phyloP scores from a whole-genome alignment of 1,284 basidiomycete genomes.

The Marasmius oreades region DNA sequence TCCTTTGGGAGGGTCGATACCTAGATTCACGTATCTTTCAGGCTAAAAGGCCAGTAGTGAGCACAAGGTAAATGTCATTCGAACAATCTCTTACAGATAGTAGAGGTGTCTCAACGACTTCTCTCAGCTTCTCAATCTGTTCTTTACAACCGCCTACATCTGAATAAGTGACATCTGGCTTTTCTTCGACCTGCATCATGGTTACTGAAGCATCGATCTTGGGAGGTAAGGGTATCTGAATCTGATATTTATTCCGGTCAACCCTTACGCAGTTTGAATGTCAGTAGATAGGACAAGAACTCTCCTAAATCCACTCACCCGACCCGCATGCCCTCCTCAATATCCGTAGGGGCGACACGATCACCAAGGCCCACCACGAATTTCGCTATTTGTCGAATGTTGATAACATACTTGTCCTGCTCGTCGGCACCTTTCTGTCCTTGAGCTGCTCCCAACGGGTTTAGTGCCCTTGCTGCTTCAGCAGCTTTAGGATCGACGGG shows the following conservation, averaged over 20 bases:
- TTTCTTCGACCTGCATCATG: constrained; percentile 99
- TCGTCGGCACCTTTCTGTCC: constrained; percentile 92
- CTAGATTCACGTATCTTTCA: constrained; percentile 95
- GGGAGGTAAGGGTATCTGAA: constrained; percentile 99
- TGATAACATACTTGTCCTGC: constrained; percentile 99
- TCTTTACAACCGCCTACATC: constrained; percentile 99
- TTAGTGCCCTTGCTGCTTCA: constrained; percentile 69
- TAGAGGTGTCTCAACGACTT: constrained; percentile 98
- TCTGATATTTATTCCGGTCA: constrained; percentile 96
- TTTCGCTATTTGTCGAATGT: constrained; percentile 99
- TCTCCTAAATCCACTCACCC: constrained; percentile 55
- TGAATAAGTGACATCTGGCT: constrained; percentile 97
- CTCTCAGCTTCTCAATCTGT: constrained; percentile 98
- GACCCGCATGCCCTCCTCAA: constrained; percentile 99
- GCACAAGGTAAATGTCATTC: neutral
- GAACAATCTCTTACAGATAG: constrained; percentile 64
- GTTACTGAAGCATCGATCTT: constrained; percentile 99
- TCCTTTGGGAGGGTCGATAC: constrained; percentile 99
- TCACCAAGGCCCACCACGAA: constrained; percentile 98
- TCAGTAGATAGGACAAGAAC: neutral
- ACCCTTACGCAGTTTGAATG: constrained; percentile 45
- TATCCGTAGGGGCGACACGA: constrained; percentile 94
- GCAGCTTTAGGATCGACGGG: constrained; percentile 71
- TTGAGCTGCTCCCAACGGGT: constrained; percentile 70
- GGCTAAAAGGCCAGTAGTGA: constrained; percentile 51